Evolutionary conservation across 352 stramenopile genomes (phyloP), one percentile per base, ranked within the genome.

Genomic region (Hyaloperonospora arabidopsidis): DNA sequence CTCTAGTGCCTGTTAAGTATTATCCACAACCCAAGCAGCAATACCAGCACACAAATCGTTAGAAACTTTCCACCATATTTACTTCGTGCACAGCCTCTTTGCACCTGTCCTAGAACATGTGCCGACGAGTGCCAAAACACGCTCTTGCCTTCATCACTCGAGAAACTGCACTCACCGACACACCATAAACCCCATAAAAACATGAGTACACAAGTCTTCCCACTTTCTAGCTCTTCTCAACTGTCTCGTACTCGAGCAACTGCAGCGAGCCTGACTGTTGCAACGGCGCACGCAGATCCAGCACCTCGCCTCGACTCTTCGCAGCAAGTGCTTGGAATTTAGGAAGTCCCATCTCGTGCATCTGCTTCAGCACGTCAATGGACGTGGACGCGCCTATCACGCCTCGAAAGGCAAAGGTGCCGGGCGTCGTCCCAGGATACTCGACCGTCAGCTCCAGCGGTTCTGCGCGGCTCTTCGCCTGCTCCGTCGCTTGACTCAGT

Each of bases 81-180:
- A 4, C 8, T 32, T 32, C 25, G 4, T 32, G 4, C 25, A 10
- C 25, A 32, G 25, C 25, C 25, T 10, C 25, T 32, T 8, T 32
- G 25, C 48, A 77, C 68, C 68, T 83, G 92, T 21, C 97, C 97
- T 40, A 99, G 79, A n/a, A 99, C 93, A 67, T 99, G 97, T 0
- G 96, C 96, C 0, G 89, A 97, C n/a, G 95, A 99, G 71, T 99
- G 97, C 97, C 97, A 98, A 65, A 98, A 98, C 3, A 97, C 72
- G 45, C 69, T 83, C 57, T 87, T 87, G 62, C 76, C 79, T 67
- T 84, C 68, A 13, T 89, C 71, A 21, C 61, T 83, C 15, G 65
- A 68, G 52, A 89, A 89, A 53, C 77, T 89, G 58, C 29, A 14
- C 22, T 22, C 18, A 51, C 36, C 43, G 38, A 21, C 22, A 28